phyloP scores from a whole-genome alignment of 805 yeast genomes.

The Suhomyces emberorum region DNA sequence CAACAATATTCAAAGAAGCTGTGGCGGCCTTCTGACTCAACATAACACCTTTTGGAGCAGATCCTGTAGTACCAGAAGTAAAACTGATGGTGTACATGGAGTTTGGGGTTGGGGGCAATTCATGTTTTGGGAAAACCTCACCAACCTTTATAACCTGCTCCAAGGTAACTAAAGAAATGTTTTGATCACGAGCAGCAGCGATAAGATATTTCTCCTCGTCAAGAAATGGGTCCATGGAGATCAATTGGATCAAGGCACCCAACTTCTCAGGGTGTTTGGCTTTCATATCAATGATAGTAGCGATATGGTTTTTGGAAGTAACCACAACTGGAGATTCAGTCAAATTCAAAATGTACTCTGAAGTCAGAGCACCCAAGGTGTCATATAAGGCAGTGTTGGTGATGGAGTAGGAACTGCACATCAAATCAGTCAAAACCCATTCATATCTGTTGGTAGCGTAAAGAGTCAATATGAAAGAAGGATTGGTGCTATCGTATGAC shows the following conservation, averaged over 20 bases:
- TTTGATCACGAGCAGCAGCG: slow-evolving; percentile 12
- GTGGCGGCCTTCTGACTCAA: slow-evolving; percentile 18
- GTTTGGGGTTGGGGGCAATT: slow-evolving; percentile 15
- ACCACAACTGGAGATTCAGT: slow-evolving; percentile 46
- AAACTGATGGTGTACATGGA: slow-evolving; percentile 22
- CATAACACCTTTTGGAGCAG: slow-evolving; percentile 25
- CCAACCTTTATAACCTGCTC: slow-evolving; percentile 21
- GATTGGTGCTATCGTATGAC: slow-evolving; percentile 15
- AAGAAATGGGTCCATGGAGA: slow-evolving; percentile 51
- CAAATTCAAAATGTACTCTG: slow-evolving; percentile 30
- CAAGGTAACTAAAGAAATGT: slow-evolving; percentile 19
- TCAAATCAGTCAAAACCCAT: slow-evolving; percentile 37
- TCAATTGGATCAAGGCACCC: slow-evolving; percentile 45
- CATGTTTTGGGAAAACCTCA: slow-evolving; percentile 16
- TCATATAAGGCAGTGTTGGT: slow-evolving; percentile 41
- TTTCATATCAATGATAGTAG: slow-evolving; percentile 45
- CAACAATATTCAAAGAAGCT: slow-evolving; percentile 15
- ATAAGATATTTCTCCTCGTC: slow-evolving; percentile 58
- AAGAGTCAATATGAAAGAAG: slow-evolving; percentile 32
- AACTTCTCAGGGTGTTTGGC: slow-evolving; percentile 29
- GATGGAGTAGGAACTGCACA: slow-evolving; percentile 30
- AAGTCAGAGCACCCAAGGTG: slow-evolving; percentile 35
- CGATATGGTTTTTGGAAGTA: slow-evolving; percentile 50
- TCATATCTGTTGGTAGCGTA: slow-evolving; percentile 35
- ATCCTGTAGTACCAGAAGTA: slow-evolving; percentile 28